These are phyloP conservation scores for Xanthoparmelia taractica DNA, from an alignment of 495 filamentous ascomycete species.

Conservation along the genomic window DNA sequence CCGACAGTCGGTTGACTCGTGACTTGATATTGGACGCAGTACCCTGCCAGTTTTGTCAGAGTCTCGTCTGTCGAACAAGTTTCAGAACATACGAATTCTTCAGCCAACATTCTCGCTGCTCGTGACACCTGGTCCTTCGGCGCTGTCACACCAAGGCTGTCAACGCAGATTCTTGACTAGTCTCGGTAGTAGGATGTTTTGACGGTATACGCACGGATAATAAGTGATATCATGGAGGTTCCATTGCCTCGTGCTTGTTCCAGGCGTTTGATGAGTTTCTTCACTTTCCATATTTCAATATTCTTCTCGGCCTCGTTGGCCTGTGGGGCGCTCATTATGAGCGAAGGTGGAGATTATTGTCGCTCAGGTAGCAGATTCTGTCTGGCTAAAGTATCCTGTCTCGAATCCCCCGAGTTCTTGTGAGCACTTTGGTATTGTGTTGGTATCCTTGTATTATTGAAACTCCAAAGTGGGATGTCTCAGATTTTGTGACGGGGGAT, in stretches of 20 bases:
- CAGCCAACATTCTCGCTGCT: slow-evolving; percentile 97
- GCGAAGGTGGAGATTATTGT: slow-evolving; percentile 21
- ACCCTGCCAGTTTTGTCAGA: slow-evolving; percentile 53
- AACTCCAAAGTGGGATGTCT: no score
- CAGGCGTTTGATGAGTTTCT: slow-evolving; percentile 95
- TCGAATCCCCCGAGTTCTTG: background rate
- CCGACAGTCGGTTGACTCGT: slow-evolving; percentile 94
- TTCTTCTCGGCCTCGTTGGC: slow-evolving; percentile 96
- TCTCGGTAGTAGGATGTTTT: slow-evolving; percentile 9
- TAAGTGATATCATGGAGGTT: slow-evolving; percentile 97
- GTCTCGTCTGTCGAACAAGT: slow-evolving; percentile 9
- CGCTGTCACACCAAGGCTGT: slow-evolving; percentile 42
- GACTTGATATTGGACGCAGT: slow-evolving; percentile 99
- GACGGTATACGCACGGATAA: slow-evolving; percentile 65
- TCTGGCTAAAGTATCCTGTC: background rate
- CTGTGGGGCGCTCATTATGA: slow-evolving; percentile 84
- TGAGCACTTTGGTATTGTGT: background rate
- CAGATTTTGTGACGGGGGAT: background rate
- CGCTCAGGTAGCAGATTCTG: background rate
- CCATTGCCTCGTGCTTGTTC: slow-evolving; percentile 91
- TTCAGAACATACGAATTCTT: slow-evolving; percentile 79
- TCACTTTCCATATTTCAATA: slow-evolving; percentile 80
- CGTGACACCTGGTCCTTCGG: slow-evolving; percentile 97
- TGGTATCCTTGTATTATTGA: no score
- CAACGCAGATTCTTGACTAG: background rate